Evolutionary conservation across 768 basidiomycete genomes (phyloP), one percentile per base, ranked within the genome.

Genomic region (Amylocystis lapponica): DNA sequence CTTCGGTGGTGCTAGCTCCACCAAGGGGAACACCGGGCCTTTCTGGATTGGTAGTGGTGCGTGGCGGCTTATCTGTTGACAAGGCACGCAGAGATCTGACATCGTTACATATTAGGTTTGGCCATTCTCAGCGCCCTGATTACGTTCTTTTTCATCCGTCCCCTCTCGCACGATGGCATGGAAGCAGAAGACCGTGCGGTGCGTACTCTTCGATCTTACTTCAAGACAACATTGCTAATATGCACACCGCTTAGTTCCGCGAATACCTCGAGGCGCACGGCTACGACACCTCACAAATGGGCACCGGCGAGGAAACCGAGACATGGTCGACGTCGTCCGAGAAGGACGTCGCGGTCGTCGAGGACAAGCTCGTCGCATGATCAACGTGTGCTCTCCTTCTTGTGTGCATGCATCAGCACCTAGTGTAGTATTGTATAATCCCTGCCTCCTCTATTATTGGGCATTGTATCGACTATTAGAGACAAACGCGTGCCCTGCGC

Each of bases 11-110:
- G 8, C 71, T 2, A 51, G 39, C 11, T 64, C 75, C 20, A 59
- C 64, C 27, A 72, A 66, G 47, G 85, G 82, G 38, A 82, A 85
- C 57, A 91, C 90, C 0, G 88, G 89, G 16, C 88, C 88, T 12
- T 91, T 91, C 75, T 90, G 83, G 86, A 61, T 91, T 49, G 89
- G 74, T n/a, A 86, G 85, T 51, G 84, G 81, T 70, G 51, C 17
- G 52, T 39, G 33, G 13, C 33, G 19, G 33, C 13, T 34, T 19
- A 17, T 9, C 19, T 34, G 33, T 8, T 9, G 13, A 34, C 33
- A 10, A 8, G 33, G 19, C 16, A 30, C 19, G 19, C 16, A 14
- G 33, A 34, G 29, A 12, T 9, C 33, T 9, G 33, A 8, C n/a
- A 27, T 16, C 33, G n/a, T 5, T 12, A 6, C 4, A 17, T 7